phyloP scores from a whole-genome alignment of 176 grass and related monocot genomes.

The Musa acuminata region DNA sequence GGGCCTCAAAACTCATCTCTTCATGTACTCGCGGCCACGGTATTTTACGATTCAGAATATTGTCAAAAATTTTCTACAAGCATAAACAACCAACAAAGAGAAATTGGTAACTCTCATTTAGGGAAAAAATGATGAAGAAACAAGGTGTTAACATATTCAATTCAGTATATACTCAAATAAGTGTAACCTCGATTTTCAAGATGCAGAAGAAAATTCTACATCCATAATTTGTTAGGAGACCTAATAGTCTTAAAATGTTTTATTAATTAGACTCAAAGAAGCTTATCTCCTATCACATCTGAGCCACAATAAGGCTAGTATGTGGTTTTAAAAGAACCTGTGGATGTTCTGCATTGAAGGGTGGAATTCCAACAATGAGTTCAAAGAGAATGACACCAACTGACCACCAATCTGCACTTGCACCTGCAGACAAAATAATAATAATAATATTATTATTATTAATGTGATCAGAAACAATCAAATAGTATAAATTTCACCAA shows the following conservation, averaged over 20 bases:
- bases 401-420: constrained; percentile 99
- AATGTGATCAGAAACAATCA: background rate
- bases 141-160: too few relatives aligned
- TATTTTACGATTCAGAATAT: constrained; percentile 98
- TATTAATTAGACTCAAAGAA: too few relatives aligned
- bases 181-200: background rate
- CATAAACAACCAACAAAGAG: constrained; percentile 27
- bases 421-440: constrained; percentile 35
- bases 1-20: constrained; percentile 81
- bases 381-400: constrained; percentile 98
- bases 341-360: constrained; percentile 95
- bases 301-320: background rate
- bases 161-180: background rate
- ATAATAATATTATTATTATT: constrained; percentile 10
- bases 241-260: too few relatives aligned
- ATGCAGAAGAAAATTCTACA: background rate
- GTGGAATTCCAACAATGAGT: constrained; percentile 97
- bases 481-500: background rate
- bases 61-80: constrained; percentile 94
- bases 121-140: background rate
- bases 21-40: constrained; percentile 85
- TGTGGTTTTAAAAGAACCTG: constrained; percentile 41
- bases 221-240: background rate
- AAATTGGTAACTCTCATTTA: background rate
- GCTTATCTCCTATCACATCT: too few relatives aligned